Conservation (phyloP, 441 rosid genomes). For the Erodium texanum region DNA sequence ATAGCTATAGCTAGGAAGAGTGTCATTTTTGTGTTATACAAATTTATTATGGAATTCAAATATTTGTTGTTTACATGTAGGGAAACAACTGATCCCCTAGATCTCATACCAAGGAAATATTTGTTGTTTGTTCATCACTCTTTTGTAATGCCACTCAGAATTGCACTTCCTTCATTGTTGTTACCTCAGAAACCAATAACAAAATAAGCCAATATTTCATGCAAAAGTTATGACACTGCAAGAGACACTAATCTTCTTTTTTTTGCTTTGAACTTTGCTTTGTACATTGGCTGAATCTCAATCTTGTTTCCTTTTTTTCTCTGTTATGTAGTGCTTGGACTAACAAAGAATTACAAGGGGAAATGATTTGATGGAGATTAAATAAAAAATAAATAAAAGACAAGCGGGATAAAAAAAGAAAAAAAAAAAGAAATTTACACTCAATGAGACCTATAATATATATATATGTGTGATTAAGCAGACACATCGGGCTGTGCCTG, state of each 20-base stretch:
- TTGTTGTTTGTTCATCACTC: too few relatives aligned
- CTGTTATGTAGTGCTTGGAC: slow-evolving; percentile 17
- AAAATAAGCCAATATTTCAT: not conserved
- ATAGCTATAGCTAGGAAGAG: not conserved
- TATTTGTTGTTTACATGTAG: not conserved
- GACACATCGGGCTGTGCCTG: slow-evolving; percentile 3
- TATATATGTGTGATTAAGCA: slow-evolving; percentile 1
- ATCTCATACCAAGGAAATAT: too few relatives aligned
- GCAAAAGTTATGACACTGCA: not conserved
- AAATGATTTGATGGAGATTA: not conserved
- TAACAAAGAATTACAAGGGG: slow-evolving; percentile 19
- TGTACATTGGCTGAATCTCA: slow-evolving; percentile 11
- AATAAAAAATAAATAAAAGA: not conserved
- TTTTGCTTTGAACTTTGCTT: slow-evolving; percentile 1
- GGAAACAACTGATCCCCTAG: too few relatives aligned
- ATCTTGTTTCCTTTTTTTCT: slow-evolving; percentile 8
- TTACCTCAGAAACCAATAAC: too few relatives aligned
- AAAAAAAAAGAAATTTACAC: slow-evolving; percentile 24
- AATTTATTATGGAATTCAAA: not conserved
- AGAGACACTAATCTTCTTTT: not conserved
- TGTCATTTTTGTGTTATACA: not conserved
- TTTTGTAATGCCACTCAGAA: too few relatives aligned
- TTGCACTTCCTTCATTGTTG: too few relatives aligned
- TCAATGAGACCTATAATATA: slow-evolving; percentile 20
- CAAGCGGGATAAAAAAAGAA: not conserved